Base-by-base conservation (phyloP, 768 basidiomycete species). In the Pleurotus salmoneostramineus region DNA sequence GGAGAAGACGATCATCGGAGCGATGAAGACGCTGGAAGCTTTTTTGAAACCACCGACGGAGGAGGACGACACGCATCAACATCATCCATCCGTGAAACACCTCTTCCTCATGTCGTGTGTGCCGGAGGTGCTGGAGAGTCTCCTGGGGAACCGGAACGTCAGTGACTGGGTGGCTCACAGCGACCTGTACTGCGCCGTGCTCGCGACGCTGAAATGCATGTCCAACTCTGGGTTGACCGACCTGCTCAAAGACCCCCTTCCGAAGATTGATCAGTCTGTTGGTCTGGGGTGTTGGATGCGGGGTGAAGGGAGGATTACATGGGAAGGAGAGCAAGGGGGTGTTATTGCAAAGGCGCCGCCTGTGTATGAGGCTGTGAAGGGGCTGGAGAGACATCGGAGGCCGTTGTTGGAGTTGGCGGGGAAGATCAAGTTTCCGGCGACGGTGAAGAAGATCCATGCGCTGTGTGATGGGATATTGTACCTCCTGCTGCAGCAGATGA, bases 381-480 rank as follows among this genome's bases (percentile, higher is more conserved):
- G 66, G 42, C 65, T 76, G 14, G 72, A 73, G 62, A 57, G 32
- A 5, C 65, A 69, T 56, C 59, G 69, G 6, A 62, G 62, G 11
- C 67, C 65, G 58, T 60, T 77, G 54, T 64, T 66, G 62, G 63
- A 63, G 55, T 59, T 73, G 15, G 69, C 69, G 50, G 62, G 61
- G 3, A 71, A 63, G 49, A 62, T 72, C 47, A 64, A 67, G 62
- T 75, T 76, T 56, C 57, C 62, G 34, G 67, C 68, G 44, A 76
- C 74, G 46, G 68, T 72, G 59, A 69, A 70, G 45, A 73, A 73
- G 69, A 69, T 74, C 59, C 70, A 73, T 55, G 66, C 63, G 54
- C 65, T 77, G 32, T 73, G 71, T 45, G 74, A 76, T 62, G 71
- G 69, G 56, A 72, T 77, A 50, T 64, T 72, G 57, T 73, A 72